Evolutionary conservation across 108 stramenopile species (phyloP).

Genomic region (Skeletonema potamos): DNA sequence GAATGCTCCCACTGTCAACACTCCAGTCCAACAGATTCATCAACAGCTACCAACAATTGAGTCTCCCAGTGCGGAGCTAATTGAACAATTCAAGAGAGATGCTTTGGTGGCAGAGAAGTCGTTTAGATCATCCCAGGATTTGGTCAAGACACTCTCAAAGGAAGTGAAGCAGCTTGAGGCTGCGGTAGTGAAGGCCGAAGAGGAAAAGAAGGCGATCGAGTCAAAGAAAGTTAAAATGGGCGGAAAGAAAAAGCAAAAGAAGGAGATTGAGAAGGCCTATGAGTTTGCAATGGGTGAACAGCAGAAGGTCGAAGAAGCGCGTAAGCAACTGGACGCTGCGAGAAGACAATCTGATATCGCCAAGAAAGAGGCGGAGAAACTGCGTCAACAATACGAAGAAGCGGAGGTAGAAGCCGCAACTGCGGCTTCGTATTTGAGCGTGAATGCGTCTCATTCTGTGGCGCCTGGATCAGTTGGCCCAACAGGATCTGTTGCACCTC

Average conservation of each 20-base stretch:
- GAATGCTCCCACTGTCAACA: slow-evolving; percentile 3
- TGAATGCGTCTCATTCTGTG: slow-evolving; percentile 5
- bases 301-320: slow-evolving; percentile 57
- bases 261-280: slow-evolving; percentile 59
- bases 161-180: slow-evolving; percentile 61
- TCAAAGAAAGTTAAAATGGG: slow-evolving; percentile 67
- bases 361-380: slow-evolving; percentile 57
- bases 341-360: slow-evolving; percentile 51
- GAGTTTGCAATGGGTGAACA: slow-evolving; percentile 55
- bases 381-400: slow-evolving; percentile 67
- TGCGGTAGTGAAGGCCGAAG: slow-evolving; percentile 70
- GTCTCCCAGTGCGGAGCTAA: slow-evolving; percentile 33
- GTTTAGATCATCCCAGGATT: slow-evolving; percentile 55
- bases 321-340: slow-evolving; percentile 58
- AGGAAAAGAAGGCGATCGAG: slow-evolving; percentile 28
- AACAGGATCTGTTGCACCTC: slow-evolving; percentile 5
- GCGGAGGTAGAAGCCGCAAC: slow-evolving; percentile 76
- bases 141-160: slow-evolving; percentile 37
- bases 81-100: slow-evolving; percentile 54
- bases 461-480: neutral
- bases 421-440: slow-evolving; percentile 57
- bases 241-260: slow-evolving; percentile 68
- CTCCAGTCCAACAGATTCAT: slow-evolving; percentile 21
- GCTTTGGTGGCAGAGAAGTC: slow-evolving; percentile 56
- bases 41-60: slow-evolving; percentile 24